Evolutionary conservation across 1,284 basidiomycete genomes (phyloP), one percentile per base, ranked within the genome.

Genomic region (Anthracocystis walkeri): DNA sequence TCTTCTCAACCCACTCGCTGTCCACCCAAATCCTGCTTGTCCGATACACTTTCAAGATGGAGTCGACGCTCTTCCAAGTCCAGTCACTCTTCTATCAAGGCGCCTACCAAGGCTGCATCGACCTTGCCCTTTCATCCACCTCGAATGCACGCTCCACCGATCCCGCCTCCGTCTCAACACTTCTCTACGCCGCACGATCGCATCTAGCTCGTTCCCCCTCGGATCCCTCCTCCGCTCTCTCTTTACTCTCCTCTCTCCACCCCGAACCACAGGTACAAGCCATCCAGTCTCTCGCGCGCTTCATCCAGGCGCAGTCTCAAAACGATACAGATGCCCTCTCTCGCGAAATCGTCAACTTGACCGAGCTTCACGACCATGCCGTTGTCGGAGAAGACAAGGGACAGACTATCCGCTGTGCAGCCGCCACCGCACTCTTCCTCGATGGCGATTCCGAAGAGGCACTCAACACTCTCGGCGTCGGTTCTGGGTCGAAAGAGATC

Each of bases 31-130:
- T 3, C 7, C n/a, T n/a, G n/a, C n/a, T n/a, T 35, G 31, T 20
- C 8, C 50, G 31, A 33, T 2, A 21, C 7, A 11, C 21, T 41
- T 3, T 14, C 55, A 69, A 31, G 7, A 77, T 81, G 77, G 75
- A 77, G 40, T 64, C 77, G 20, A 63, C 65, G 21, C 68, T 77
- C 5, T 82, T 78, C 53, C 68, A 81, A 55, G 71, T 81, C 14
- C 82, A 84, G 65, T 76, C 76, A 38, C 78, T 83, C 53, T 84
- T 82, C 65, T 84, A 84, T 51, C 83, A 84, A 59, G 80, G 77
- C 56, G 82, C 83, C 25, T 84, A 83, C 50, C 46, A 63, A 38
- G 79, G 76, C n/a, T 81, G 79, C 74, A 71, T 82, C 35, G 77
- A 76, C 10, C 67, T 78, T 8, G 82, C 78, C 2, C 49, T 75